These are phyloP conservation scores for Pleodorina starrii DNA, from an alignment of 139 green algal species.

Conservation along the genomic window DNA sequence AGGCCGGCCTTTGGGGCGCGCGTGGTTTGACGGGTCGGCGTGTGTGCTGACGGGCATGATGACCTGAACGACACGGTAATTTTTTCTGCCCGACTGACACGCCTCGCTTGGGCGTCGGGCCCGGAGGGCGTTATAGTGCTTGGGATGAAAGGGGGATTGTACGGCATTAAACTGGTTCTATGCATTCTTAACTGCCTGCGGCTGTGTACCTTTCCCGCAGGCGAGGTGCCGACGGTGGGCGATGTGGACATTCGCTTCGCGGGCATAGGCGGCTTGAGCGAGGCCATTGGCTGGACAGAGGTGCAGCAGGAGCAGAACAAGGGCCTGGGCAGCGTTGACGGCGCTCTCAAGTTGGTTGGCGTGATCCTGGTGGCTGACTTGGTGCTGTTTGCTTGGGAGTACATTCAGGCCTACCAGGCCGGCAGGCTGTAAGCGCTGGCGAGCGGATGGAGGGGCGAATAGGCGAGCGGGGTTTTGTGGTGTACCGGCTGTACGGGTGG, in stretches of 20 bases:
- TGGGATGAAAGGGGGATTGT: too few relatives aligned
- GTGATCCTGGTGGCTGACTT: constrained; percentile 66
- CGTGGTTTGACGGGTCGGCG: too few relatives aligned
- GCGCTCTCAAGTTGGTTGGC: constrained; percentile 59
- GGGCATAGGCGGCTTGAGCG: constrained; percentile 90
- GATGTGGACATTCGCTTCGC: constrained; percentile 65
- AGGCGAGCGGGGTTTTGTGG: too few relatives aligned
- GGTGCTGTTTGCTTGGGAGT: constrained; percentile 67
- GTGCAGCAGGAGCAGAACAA: constrained; percentile 81
- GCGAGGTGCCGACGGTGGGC: constrained; percentile 14
- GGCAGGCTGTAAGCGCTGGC: constrained; percentile 16
- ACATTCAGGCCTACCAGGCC: constrained; percentile 20
- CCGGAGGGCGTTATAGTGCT: too few relatives aligned
- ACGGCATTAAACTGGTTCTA: too few relatives aligned
- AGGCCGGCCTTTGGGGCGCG: constrained; percentile 44
- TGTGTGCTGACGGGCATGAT: too few relatives aligned
- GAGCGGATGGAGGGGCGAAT: too few relatives aligned
- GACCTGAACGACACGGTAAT: too few relatives aligned
- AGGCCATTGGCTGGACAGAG: constrained; percentile 91
- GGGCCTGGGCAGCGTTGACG: constrained; percentile 46
- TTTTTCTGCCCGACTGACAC: too few relatives aligned
- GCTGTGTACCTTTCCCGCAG: constrained; percentile 10
- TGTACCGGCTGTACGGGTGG: too few relatives aligned
- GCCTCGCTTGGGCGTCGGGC: too few relatives aligned
- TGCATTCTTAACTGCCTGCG: too few relatives aligned